A percentile compares a stretch with the other conserved stretches of the same genome.
phyloP scores from a whole-genome alignment of 768 basidiomycete species.

The Naganishia onofrii region DNA sequence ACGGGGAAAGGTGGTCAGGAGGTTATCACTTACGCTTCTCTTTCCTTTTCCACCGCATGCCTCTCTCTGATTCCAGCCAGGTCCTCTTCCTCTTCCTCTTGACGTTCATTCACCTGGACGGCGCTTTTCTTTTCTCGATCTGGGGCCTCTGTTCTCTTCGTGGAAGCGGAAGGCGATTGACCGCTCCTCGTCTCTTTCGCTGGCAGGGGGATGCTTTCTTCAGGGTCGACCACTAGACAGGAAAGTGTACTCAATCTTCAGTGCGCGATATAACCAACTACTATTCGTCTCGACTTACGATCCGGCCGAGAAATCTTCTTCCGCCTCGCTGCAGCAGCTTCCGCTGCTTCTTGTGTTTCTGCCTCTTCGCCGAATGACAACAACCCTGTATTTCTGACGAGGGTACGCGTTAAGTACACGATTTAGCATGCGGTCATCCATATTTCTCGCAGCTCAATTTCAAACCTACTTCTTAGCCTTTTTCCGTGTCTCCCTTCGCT shows the following conservation, averaged over 20 bases:
- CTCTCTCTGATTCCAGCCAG: conserved; percentile 25
- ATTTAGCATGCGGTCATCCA: conserved; percentile 18
- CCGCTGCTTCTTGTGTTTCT: conserved; percentile 62
- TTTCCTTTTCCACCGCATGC: conserved; percentile 26
- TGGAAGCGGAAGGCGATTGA: not conserved
- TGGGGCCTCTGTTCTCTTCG: not conserved
- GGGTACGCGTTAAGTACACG: not conserved
- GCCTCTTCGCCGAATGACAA: conserved; percentile 79
- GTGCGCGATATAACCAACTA: not conserved
- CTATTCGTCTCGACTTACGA: conserved; percentile 58
- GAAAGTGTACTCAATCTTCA: not conserved
- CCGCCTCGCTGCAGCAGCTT: conserved; percentile 62
- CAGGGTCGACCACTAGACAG: conserved; percentile 19
- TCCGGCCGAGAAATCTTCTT: conserved; percentile 81
- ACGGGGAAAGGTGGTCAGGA: too few species aligned
- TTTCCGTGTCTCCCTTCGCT: conserved; percentile 55
- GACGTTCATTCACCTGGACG: not conserved
- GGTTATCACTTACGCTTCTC: conserved; percentile 25
- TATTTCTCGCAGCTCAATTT: not conserved
- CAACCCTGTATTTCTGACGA: conserved; percentile 74
- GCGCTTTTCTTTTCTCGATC: not conserved
- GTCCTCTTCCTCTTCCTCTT: conserved; percentile 19
- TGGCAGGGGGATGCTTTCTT: not conserved
- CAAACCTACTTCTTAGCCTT: conserved; percentile 79
- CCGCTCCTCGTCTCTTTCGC: not conserved